Evolutionary conservation across 805 yeast species (phyloP), one percentile per base, ranked within the genome.

Genomic region (Scheffersomyces ergatensis): DNA sequence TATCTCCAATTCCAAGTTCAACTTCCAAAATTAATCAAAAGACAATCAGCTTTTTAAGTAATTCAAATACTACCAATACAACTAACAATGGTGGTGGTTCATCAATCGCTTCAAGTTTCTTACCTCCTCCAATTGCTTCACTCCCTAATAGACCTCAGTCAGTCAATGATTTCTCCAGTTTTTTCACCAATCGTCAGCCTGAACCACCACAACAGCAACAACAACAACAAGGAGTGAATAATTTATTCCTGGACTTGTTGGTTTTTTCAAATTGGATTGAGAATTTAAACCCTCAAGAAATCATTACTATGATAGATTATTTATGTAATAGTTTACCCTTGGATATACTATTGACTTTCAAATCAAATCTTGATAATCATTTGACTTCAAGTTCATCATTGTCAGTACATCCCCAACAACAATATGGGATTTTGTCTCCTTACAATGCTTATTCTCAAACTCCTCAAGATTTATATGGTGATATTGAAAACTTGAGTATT

Each of bases 261-360:
- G 70, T 70, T 45, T 63, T 76, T 47, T 67, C 76, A 46, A 65
- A 63, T 44, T 78, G 82, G 82, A 63, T 77, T 45, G 70, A 70
- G 38, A 65, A 64, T 47, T 64, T 80, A 55, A 67, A 63, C 36
- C 69, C 76, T n/a, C 70, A 68, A 34, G 83, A 80, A 46, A 77
- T 69, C 48, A 63, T 74, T 41, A 63, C 75, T 37, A 74, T 78
- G 58, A 67, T 78, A 44, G 84, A 79, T 49, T 74, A 77, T 53
- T 59, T 80, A 55, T 63, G 81, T 43, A 62, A 71, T 35, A 65
- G 66, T 43, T 58, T 80, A 48, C 74, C 78, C 7, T 72, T 75
- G 40, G 83, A 80, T 47, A 72, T 75, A 13, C 57, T 78, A 45
- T 62, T 70, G 26, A 67, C 77, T 37, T 74, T 80, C 40, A 74